Conservation (phyloP, 2,329 filamentous ascomycete species). For the Conoideocrella luteorostrata region DNA sequence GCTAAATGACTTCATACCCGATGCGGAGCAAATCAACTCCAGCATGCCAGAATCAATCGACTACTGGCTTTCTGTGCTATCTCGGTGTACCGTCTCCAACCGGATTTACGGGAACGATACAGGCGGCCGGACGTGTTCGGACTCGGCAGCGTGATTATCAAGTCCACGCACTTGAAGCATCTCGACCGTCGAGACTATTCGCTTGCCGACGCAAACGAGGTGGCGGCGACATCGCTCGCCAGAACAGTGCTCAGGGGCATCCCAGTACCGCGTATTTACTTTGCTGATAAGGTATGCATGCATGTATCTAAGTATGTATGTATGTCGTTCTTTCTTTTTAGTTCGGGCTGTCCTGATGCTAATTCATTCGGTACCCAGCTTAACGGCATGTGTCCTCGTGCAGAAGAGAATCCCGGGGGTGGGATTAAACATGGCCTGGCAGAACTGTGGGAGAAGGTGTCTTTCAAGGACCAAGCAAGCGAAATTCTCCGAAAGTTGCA, state of each 20-base stretch:
- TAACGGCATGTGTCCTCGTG: conserved; percentile 27
- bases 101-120: conserved; percentile 20
- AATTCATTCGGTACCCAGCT: conserved; percentile 20
- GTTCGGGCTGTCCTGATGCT: no score
- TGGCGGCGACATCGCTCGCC: conserved; percentile 25
- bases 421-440: conserved; percentile 27
- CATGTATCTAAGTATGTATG: no score
- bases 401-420: conserved; percentile 33
- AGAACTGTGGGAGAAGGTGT: conserved; percentile 18
- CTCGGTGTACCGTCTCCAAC: conserved; percentile 20
- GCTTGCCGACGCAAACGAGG: conserved; percentile 34
- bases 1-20: conserved; percentile 1
- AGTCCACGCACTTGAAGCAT: conserved; percentile 28
- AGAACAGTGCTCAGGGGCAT: conserved; percentile 20
- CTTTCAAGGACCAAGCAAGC: conserved; percentile 2
- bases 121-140: conserved; percentile 35
- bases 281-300: conserved; percentile 28
- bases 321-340: no score
- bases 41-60: conserved; percentile 16
- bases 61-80: conserved; percentile 27
- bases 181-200: conserved; percentile 25
- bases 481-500: background rate
- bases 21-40: conserved; percentile 18
- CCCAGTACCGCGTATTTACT: conserved; percentile 30
- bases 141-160: conserved; percentile 32